Conservation (phyloP, 75 land plant genomes). For the Selaginella moellendorffii region DNA sequence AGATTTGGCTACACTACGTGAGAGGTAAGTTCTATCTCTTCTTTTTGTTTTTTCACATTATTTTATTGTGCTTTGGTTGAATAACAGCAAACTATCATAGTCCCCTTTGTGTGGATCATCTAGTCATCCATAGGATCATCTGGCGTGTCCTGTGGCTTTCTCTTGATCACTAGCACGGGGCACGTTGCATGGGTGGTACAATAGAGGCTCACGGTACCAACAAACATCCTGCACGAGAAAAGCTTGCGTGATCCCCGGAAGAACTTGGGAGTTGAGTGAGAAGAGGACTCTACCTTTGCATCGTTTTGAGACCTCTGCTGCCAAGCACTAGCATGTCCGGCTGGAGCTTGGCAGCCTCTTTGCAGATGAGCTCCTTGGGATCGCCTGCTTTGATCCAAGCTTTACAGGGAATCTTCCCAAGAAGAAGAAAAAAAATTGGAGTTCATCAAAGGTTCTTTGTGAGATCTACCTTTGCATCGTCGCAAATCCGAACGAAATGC, state of each 20-base stretch:
- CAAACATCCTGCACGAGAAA: slow-evolving; percentile 48
- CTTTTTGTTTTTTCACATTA: too few species aligned
- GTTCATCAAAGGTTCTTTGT: too few species aligned
- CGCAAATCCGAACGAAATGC: slow-evolving; percentile 48
- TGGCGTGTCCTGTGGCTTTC: slow-evolving; percentile 54
- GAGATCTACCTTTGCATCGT: slow-evolving; percentile 77
- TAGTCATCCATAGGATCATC: slow-evolving; percentile 76
- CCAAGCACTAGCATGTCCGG: slow-evolving; percentile 81
- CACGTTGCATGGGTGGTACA: slow-evolving; percentile 72
- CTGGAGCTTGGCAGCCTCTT: slow-evolving; percentile 43
- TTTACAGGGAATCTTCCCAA: slow-evolving; percentile 48
- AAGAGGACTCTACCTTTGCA: slow-evolving; percentile 64
- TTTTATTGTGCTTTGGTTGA: too few species aligned
- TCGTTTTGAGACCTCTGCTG: slow-evolving; percentile 65
- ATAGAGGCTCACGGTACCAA: slow-evolving; percentile 75
- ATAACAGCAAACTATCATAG: too few species aligned
- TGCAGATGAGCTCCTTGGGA: slow-evolving; percentile 60
- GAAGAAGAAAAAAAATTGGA: not conserved
- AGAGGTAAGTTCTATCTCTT: too few species aligned
- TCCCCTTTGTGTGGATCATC: too few species aligned
- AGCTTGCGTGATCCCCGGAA: too few species aligned
- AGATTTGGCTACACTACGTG: not conserved
- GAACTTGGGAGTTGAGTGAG: too few species aligned
- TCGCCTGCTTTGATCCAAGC: slow-evolving; percentile 86
- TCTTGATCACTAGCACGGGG: slow-evolving; percentile 69